Evolutionary conservation across 208 protist genomes (phyloP).

Genomic region (Trypanosomatidae sp.): DNA sequence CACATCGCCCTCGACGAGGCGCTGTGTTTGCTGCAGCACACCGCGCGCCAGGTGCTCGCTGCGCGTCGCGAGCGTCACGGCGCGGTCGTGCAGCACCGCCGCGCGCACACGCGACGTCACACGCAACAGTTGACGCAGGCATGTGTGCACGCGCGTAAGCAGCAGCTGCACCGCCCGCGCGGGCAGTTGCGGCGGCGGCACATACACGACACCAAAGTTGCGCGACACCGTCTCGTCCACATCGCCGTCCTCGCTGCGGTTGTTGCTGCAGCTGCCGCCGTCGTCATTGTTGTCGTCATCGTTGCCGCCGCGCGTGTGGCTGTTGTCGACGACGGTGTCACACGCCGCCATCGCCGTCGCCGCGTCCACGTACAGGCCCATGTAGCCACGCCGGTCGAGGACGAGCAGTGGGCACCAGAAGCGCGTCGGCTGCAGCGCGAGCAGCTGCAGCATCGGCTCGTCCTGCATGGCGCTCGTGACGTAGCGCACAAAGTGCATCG

Average conservation of each 20-base stretch:
- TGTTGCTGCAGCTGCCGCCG: no score
- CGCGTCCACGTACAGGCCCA: conserved; percentile 32
- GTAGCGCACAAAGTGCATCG: conserved; percentile 60
- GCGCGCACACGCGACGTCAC: background rate
- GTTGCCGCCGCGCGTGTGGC: no score
- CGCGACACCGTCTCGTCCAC: no score
- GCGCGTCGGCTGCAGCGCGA: conserved; percentile 56
- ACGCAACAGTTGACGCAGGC: background rate
- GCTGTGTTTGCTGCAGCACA: conserved; percentile 13
- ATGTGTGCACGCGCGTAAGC: background rate
- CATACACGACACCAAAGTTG: no score
- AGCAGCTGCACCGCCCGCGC: background rate
- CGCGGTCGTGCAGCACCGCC: conserved; percentile 23
- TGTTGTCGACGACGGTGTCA: conserved; percentile 12
- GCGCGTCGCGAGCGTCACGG: conserved; percentile 49
- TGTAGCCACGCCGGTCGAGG: conserved; percentile 54
- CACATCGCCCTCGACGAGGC: conserved; percentile 31
- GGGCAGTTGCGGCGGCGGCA: no score
- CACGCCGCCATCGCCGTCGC: conserved; percentile 19
- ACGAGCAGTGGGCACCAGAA: conserved; percentile 71
- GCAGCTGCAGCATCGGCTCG: conserved; percentile 81
- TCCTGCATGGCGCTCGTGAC: conserved; percentile 67
- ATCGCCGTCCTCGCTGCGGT: no score
- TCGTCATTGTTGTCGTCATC: no score
- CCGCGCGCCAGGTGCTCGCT: conserved; percentile 34